Evolutionary conservation across 139 green algal genomes (phyloP).

Genomic region (Nannochloris sp.): DNA sequence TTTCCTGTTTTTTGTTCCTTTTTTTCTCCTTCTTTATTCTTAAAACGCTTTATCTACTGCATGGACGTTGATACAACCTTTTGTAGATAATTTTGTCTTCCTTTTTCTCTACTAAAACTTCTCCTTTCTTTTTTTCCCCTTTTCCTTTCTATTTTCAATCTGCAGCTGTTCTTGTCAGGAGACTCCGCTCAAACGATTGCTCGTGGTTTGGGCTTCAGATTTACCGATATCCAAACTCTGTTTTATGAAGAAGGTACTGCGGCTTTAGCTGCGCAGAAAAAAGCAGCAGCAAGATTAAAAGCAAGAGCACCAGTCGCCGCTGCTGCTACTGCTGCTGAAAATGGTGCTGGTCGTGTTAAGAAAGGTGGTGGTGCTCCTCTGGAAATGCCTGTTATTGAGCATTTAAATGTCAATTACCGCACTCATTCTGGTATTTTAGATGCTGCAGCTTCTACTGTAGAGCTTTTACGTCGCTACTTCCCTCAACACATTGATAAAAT

Average conservation of each 20-base stretch:
- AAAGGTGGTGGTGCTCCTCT: background rate
- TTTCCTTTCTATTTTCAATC: no score
- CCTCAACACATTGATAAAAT: constrained; percentile 50
- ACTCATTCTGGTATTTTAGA: constrained; percentile 61
- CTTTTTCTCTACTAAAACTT: no score
- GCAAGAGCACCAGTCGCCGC: no score
- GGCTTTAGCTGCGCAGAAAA: background rate
- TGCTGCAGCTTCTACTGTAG: constrained; percentile 51
- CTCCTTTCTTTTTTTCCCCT: no score
- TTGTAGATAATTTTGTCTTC: no score
- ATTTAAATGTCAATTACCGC: constrained; percentile 47
- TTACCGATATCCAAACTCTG: constrained; percentile 49
- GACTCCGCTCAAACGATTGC: constrained; percentile 80
- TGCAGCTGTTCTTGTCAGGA: constrained; percentile 74
- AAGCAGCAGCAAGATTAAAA: no score
- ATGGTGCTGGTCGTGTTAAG: background rate
- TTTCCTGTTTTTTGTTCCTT: no score
- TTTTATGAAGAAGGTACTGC: constrained; percentile 34
- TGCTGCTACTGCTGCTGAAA: no score
- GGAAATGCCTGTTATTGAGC: constrained; percentile 24
- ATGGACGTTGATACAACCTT: no score
- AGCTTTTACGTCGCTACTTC: constrained; percentile 55
- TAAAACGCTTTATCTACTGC: no score
- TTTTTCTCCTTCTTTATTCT: no score
- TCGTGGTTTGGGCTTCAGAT: constrained; percentile 66